A percentile compares a stretch with the other conserved stretches of the same genome.
These are phyloP conservation scores for Agaricus sinodeliciosus DNA, from an alignment of 768 basidiomycete species.

Conservation along the genomic window DNA sequence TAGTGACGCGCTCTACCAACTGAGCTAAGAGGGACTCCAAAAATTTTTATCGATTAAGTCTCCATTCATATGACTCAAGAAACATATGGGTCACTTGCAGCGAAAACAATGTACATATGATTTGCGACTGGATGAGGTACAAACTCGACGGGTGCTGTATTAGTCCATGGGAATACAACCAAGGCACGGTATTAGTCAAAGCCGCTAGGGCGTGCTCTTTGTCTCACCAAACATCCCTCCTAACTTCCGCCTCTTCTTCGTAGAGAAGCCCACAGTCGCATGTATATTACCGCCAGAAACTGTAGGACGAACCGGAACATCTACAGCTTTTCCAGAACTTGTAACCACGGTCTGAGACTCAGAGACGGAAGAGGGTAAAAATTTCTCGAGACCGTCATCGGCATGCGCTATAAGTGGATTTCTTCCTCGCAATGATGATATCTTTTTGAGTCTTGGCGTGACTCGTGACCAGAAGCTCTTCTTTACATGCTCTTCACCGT, in stretches of 20 bases:
- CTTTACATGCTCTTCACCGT: background rate
- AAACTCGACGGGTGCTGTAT: no score
- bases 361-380: background rate
- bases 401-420: background rate
- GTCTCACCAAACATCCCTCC: background rate
- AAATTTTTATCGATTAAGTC: no score
- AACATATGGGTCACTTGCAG: no score
- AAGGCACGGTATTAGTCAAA: background rate
- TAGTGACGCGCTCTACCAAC: constrained; percentile 53
- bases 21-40: constrained; percentile 44
- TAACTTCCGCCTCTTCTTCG: background rate
- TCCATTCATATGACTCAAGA: no score
- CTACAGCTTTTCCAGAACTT: background rate
- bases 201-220: background rate
- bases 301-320: background rate
- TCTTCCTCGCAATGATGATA: background rate
- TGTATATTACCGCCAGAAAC: background rate
- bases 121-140: no score
- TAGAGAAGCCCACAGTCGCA: background rate
- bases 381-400: background rate
- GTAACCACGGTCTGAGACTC: background rate
- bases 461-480: constrained; percentile 5
- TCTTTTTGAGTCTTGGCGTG: background rate
- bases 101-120: no score
- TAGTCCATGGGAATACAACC: background rate